These are phyloP conservation scores for Suillus americanus DNA, from an alignment of 768 basidiomycete species.

Conservation along the genomic window DNA sequence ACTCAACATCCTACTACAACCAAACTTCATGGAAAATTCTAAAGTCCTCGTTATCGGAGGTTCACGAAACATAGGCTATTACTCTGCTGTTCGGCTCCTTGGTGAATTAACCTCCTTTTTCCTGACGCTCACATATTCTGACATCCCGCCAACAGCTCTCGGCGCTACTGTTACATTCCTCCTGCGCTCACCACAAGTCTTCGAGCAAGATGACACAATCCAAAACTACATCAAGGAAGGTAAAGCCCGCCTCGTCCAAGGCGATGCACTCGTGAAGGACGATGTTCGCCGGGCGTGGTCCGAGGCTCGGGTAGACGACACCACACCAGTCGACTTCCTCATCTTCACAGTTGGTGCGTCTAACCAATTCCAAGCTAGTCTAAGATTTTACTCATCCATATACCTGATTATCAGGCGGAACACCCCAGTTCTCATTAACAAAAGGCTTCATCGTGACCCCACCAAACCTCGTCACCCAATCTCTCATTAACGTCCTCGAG, in stretches of 20 bases:
- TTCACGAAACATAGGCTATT: conserved; percentile 57
- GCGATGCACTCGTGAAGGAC: conserved; percentile 55
- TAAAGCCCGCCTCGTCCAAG: conserved; percentile 53
- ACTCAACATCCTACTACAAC: background rate
- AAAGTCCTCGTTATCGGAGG: conserved; percentile 51
- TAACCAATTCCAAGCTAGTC: background rate
- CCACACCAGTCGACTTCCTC: conserved; percentile 47
- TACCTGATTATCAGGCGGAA: conserved; percentile 39
- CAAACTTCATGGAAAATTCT: conserved; percentile 9
- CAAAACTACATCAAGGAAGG: conserved; percentile 50
- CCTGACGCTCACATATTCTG: background rate
- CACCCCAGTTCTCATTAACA: conserved; percentile 41
- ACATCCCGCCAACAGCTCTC: conserved; percentile 37
- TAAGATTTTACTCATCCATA: conserved; percentile 4
- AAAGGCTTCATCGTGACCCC: conserved; percentile 53
- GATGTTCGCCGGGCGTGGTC: conserved; percentile 57
- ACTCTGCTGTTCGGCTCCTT: conserved; percentile 46
- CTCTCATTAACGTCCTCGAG: conserved; percentile 53
- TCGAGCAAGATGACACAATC: conserved; percentile 55
- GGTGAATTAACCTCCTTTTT: conserved; percentile 30
- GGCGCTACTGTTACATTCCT: conserved; percentile 66
- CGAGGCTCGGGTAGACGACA: conserved; percentile 32
- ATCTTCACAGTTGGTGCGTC: conserved; percentile 62
- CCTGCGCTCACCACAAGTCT: conserved; percentile 49
- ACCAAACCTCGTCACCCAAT: conserved; percentile 57